Conservation (phyloP, 2,329 filamentous ascomycete genomes). For the Boeremia lycopersici region DNA sequence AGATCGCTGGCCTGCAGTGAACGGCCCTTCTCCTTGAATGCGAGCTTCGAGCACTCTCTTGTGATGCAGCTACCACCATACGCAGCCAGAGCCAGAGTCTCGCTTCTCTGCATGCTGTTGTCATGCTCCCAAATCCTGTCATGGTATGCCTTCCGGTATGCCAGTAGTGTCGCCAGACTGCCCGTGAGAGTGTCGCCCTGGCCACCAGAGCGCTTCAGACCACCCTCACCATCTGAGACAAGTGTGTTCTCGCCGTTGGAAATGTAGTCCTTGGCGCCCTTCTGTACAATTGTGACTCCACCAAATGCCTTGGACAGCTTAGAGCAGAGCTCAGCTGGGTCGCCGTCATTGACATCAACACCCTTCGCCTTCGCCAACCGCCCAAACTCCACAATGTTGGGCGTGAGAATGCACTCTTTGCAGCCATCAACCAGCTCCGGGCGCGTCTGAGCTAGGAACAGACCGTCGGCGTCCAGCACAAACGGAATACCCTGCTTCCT, state of each 20-base stretch:
- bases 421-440: slow-evolving; percentile 83
- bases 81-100: slow-evolving; percentile 74
- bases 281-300: slow-evolving; percentile 90
- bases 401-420: slow-evolving; percentile 83
- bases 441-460: slow-evolving; percentile 75
- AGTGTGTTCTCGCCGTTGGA: slow-evolving; percentile 79
- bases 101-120: slow-evolving; percentile 60
- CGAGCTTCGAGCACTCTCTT: slow-evolving; percentile 85
- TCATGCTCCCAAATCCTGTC: slow-evolving; percentile 76
- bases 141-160: slow-evolving; percentile 85
- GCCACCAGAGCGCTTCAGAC: slow-evolving; percentile 87
- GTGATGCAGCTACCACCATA: slow-evolving; percentile 89
- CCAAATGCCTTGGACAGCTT: slow-evolving; percentile 77
- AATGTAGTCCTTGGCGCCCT: slow-evolving; percentile 82
- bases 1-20: slow-evolving; percentile 92
- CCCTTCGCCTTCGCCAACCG: slow-evolving; percentile 77
- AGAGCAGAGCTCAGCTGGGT: slow-evolving; percentile 64
- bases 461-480: slow-evolving; percentile 89
- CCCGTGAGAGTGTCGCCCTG: slow-evolving; percentile 97
- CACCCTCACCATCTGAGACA: slow-evolving; percentile 77
- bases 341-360: slow-evolving; percentile 63
- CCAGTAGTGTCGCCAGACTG: slow-evolving; percentile 83
- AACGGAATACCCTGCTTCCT: slow-evolving; percentile 74
- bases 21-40: slow-evolving; percentile 83
- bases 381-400: slow-evolving; percentile 92